phyloP scores from a whole-genome alignment of 108 stramenopile genomes.

The Ochromonas danica region DNA sequence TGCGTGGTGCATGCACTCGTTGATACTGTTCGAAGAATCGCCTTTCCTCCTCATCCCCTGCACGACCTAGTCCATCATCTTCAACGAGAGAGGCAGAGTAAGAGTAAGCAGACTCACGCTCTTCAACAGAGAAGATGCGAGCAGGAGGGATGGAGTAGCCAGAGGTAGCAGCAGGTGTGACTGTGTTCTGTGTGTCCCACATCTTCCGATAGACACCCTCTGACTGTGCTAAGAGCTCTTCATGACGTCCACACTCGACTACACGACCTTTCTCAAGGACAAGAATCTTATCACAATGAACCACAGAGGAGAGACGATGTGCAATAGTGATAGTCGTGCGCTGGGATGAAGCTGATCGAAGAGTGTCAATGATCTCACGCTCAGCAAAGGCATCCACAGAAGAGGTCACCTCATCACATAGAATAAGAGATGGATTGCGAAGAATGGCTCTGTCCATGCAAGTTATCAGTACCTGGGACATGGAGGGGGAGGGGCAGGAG shows the following conservation, averaged over 20 bases:
- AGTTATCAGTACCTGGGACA: not conserved
- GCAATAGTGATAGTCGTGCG: conserved; percentile 20
- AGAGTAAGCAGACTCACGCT: too few relatives aligned
- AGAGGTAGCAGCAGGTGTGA: too few relatives aligned
- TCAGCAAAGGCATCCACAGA: conserved; percentile 34
- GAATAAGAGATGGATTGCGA: not conserved
- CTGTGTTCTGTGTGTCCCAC: conserved; percentile 4
- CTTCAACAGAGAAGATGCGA: too few relatives aligned
- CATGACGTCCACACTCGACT: conserved; percentile 9
- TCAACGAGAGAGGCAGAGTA: too few relatives aligned
- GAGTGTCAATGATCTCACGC: not conserved
- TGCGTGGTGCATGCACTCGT: too few relatives aligned
- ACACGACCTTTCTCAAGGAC: conserved; percentile 5
- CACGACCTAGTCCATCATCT: too few relatives aligned
- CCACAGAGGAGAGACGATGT: conserved; percentile 18
- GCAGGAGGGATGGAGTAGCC: too few relatives aligned
- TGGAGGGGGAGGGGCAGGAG: too few relatives aligned
- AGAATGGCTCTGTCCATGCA: conserved; percentile 19
- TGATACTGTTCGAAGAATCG: too few relatives aligned
- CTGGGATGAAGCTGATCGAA: not conserved
- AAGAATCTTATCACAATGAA: conserved; percentile 5
- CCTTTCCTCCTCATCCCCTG: too few relatives aligned
- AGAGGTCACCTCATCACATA: conserved; percentile 39
- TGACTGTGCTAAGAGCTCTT: not conserved
- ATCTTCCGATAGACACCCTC: not conserved